A percentile compares a stretch with the other conserved stretches of the same genome.
phyloP scores from a whole-genome alignment of 305 asterid genomes.

The Fraxinus albicans region DNA sequence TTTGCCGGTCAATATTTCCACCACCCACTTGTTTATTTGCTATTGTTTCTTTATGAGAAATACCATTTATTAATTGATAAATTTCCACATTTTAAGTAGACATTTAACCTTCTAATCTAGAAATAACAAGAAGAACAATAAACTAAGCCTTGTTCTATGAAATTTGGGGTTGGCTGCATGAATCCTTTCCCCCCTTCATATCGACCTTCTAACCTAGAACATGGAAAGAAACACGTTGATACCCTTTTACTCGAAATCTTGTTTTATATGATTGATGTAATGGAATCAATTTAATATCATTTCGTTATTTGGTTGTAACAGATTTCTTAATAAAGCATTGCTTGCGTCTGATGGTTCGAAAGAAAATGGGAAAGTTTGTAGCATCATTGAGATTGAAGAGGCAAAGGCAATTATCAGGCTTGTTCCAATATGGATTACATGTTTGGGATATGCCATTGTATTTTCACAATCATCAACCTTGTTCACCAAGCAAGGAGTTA shows the following conservation, averaged over 20 bases:
- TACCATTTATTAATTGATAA: background rate
- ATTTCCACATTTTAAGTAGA: background rate
- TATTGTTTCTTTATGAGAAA: background rate
- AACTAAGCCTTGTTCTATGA: background rate
- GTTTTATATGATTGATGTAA: conserved; percentile 4
- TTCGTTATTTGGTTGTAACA: background rate
- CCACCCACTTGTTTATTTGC: background rate
- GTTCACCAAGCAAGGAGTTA: conserved; percentile 61
- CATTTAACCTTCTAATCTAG: background rate
- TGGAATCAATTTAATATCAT: background rate
- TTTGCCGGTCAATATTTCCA: too few species aligned
- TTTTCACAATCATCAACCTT: conserved; percentile 36
- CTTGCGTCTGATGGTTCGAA: conserved; percentile 18
- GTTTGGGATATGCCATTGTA: conserved; percentile 25
- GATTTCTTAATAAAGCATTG: conserved; percentile 47
- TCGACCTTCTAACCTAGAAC: background rate
- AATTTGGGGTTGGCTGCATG: background rate
- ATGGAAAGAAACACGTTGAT: background rate
- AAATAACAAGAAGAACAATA: too few species aligned
- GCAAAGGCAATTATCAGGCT: conserved; percentile 31
- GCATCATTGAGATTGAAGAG: conserved; percentile 29
- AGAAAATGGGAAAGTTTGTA: conserved; percentile 20
- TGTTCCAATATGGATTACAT: conserved; percentile 34
- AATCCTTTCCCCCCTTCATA: background rate
- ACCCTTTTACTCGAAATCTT: background rate